These are phyloP conservation scores for Santalum album DNA, from an alignment of 164 flowering plant genomes.

Conservation along the genomic window DNA sequence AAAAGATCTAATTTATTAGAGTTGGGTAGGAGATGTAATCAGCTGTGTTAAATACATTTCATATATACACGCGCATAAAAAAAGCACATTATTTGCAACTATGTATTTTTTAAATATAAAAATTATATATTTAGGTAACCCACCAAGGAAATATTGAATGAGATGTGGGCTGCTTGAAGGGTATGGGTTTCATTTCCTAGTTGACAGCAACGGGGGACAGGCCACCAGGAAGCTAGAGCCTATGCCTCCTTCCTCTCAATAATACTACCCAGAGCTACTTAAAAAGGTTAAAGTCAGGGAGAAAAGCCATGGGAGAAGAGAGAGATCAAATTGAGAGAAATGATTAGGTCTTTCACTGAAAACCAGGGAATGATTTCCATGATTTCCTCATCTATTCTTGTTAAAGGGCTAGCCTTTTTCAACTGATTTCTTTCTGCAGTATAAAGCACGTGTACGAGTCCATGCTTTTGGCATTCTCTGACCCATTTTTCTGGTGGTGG, in stretches of 20 bases:
- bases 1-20: slow-evolving; percentile 6
- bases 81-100: background rate
- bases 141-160: slow-evolving; percentile 14
- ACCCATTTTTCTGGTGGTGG: slow-evolving; percentile 11
- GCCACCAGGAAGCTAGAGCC: slow-evolving; percentile 35
- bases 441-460: slow-evolving; percentile 23
- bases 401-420: slow-evolving; percentile 15
- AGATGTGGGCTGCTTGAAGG: slow-evolving; percentile 11
- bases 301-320: slow-evolving; percentile 4
- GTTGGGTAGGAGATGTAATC: slow-evolving; percentile 12
- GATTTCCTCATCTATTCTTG: slow-evolving; percentile 6
- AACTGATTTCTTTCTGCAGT: slow-evolving; percentile 23
- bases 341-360: slow-evolving; percentile 30
- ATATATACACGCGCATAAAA: too few species aligned
- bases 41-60: too few species aligned
- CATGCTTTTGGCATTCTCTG: slow-evolving; percentile 29
- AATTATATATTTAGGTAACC: slow-evolving; percentile 1
- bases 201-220: slow-evolving; percentile 25
- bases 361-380: slow-evolving; percentile 30
- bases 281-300: background rate
- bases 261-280: slow-evolving; percentile 2
- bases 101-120: background rate
- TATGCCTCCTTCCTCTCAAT: slow-evolving; percentile 18
- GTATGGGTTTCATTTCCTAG: slow-evolving; percentile 7
- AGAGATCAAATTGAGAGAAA: slow-evolving; percentile 10